Conservation (phyloP, 495 filamentous ascomycete species). For the Cercophora samala region DNA sequence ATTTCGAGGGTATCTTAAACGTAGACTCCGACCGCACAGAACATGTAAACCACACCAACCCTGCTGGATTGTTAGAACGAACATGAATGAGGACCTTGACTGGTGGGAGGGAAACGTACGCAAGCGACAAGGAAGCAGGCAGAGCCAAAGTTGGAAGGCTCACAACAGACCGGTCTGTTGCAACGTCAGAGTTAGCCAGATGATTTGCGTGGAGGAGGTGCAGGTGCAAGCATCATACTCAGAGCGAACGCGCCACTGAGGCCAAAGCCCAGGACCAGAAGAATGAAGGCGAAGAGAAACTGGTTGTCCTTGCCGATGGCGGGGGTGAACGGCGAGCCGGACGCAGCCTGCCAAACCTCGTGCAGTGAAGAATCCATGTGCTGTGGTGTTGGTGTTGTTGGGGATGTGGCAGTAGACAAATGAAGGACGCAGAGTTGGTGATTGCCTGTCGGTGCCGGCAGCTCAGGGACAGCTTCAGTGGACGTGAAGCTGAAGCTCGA, state of each 20-base stretch:
- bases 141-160: conserved; percentile 76
- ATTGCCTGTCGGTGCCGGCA: conserved; percentile 1
- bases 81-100: not conserved
- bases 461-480: conserved; percentile 25
- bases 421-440: conserved; percentile 10
- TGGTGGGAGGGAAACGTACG: conserved; percentile 54
- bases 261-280: conserved; percentile 65
- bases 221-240: conserved; percentile 60
- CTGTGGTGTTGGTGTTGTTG: conserved; percentile 3
- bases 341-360: conserved; percentile 85
- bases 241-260: conserved; percentile 74
- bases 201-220: not conserved
- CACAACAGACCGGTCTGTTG: conserved; percentile 78
- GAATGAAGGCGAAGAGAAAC: conserved; percentile 74
- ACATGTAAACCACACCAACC: conserved; percentile 95
- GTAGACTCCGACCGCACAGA: conserved; percentile 98
- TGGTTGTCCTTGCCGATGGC: conserved; percentile 77
- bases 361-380: conserved; percentile 71
- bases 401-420: not conserved
- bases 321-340: conserved; percentile 77
- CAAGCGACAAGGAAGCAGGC: conserved; percentile 83
- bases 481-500: conserved; percentile 8
- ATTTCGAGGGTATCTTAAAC: conserved; percentile 60
- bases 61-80: conserved; percentile 46
- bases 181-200: conserved; percentile 7